Conservation (phyloP, 1,139 yeast species). For the Petasospora fabianii region DNA sequence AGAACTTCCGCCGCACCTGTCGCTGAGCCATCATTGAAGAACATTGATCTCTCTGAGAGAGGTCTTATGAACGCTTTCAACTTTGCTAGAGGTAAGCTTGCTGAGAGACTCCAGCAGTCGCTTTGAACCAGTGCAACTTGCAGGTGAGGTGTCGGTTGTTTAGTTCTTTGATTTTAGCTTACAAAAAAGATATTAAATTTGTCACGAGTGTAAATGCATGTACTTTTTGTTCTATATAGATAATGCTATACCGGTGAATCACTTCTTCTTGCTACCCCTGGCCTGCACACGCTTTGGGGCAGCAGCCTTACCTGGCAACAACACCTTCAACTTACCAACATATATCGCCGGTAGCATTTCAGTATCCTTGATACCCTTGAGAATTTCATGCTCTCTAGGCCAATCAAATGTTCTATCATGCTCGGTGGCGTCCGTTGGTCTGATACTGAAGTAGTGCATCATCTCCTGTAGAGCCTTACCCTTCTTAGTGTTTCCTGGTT, state of each 20-base stretch:
- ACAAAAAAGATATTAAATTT: neutral
- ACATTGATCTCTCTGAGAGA: slow-evolving; percentile 80
- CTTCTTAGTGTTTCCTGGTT: slow-evolving; percentile 84
- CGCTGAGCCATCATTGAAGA: slow-evolving; percentile 52
- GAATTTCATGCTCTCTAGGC: slow-evolving; percentile 61
- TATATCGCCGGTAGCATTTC: slow-evolving; percentile 52
- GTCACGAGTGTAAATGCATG: neutral
- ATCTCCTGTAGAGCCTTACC: slow-evolving; percentile 80
- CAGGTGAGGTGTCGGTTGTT: no score
- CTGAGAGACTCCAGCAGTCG: slow-evolving; percentile 80
- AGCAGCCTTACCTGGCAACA: slow-evolving; percentile 35
- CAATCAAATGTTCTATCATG: slow-evolving; percentile 61
- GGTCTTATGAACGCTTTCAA: slow-evolving; percentile 87
- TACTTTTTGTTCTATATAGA: neutral
- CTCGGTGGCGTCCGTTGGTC: slow-evolving; percentile 49
- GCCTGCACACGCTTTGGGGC: slow-evolving; percentile 13
- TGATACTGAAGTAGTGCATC: slow-evolving; percentile 51
- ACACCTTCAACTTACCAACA: slow-evolving; percentile 45
- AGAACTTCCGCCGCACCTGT: slow-evolving; percentile 85
- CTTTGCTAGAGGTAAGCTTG: slow-evolving; percentile 80
- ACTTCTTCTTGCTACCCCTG: slow-evolving; percentile 16
- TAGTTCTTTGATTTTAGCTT: neutral
- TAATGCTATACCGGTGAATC: neutral
- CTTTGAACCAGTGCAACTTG: slow-evolving; percentile 30
- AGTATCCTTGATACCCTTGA: slow-evolving; percentile 54